Evolutionary conservation across 129 eudicot genomes (phyloP).

Genomic region (Chrysanthemum lavandulifolium): DNA sequence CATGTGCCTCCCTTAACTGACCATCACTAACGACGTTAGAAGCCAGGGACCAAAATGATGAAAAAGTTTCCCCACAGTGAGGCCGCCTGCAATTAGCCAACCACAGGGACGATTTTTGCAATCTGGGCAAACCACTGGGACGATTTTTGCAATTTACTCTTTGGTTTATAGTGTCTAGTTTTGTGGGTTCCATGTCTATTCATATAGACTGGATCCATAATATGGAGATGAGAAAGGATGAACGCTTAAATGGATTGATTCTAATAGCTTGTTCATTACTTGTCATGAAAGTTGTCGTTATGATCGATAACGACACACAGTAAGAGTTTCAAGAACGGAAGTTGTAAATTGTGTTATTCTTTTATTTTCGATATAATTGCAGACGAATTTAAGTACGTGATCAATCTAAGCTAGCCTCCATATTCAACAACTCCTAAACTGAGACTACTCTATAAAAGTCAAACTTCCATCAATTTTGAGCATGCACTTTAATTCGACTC

Average conservation of each 20-base stretch:
- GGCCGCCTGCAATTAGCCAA: too few species aligned
- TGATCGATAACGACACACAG: background rate
- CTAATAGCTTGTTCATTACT: background rate
- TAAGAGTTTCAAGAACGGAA: slow-evolving; percentile 3
- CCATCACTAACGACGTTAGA: too few species aligned
- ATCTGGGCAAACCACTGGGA: too few species aligned
- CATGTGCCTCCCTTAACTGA: too few species aligned
- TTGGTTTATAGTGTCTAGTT: too few species aligned
- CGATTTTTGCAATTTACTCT: too few species aligned
- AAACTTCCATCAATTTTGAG: background rate
- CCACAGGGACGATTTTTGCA: too few species aligned
- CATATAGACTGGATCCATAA: too few species aligned
- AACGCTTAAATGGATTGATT: background rate
- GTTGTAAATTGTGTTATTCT: background rate
- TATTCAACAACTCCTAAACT: background rate
- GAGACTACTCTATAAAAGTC: background rate
- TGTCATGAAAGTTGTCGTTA: background rate
- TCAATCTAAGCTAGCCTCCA: background rate
- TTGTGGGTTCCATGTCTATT: too few species aligned
- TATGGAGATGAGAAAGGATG: too few species aligned
- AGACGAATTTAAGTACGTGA: background rate
- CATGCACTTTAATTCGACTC: background rate
- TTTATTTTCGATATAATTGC: background rate
- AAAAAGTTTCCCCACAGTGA: too few species aligned
- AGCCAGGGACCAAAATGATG: too few species aligned